These are phyloP conservation scores for Silybum marianum DNA, from an alignment of 129 eudicot species.

Conservation along the genomic window DNA sequence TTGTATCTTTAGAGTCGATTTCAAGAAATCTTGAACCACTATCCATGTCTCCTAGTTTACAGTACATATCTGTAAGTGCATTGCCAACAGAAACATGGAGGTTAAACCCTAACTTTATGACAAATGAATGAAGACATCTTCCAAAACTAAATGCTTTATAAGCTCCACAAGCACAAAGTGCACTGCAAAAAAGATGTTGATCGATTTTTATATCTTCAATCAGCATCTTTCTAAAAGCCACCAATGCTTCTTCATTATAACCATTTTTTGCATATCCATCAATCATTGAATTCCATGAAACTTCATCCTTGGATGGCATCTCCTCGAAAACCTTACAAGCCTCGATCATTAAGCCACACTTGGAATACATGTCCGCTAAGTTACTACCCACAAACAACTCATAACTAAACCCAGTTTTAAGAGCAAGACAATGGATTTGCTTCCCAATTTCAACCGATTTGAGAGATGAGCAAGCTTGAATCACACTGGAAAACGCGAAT, in stretches of 20 bases:
- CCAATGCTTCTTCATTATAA: constrained; percentile 42
- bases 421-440: constrained; percentile 43
- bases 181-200: constrained; percentile 41
- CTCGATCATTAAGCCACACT: constrained; percentile 41
- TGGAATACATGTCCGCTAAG: constrained; percentile 59
- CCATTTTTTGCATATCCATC: constrained; percentile 51
- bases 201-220: constrained; percentile 35
- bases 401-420: constrained; percentile 39
- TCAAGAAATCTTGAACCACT: constrained; percentile 40
- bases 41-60: constrained; percentile 49
- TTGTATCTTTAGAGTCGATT: constrained; percentile 22
- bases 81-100: constrained; percentile 33
- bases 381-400: constrained; percentile 60
- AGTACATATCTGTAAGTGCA: constrained; percentile 52
- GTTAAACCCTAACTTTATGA: constrained; percentile 45
- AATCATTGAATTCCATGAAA: constrained; percentile 56
- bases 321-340: constrained; percentile 60
- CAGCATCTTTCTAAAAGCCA: constrained; percentile 40
- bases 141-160: constrained; percentile 31
- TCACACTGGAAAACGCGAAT: constrained; percentile 53
- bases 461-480: constrained; percentile 43
- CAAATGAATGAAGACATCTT: constrained; percentile 36
- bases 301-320: constrained; percentile 52
- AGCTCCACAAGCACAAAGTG: constrained; percentile 45
- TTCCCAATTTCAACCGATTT: constrained; percentile 31